phyloP scores from a whole-genome alignment of 176 grass and related monocot genomes.

The Juncus inflexus region DNA sequence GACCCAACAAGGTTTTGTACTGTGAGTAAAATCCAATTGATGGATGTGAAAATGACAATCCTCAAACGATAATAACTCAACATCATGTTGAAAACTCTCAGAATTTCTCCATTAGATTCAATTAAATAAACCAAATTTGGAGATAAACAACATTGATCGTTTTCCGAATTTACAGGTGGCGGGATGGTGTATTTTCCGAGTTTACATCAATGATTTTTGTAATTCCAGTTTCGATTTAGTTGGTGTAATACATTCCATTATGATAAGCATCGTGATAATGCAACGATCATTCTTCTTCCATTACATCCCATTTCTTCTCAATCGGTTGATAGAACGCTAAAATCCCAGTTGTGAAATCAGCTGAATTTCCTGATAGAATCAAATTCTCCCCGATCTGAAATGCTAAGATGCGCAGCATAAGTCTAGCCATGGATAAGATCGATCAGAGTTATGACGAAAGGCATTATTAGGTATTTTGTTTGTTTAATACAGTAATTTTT shows the following conservation, averaged over 20 bases:
- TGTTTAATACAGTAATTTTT: too few relatives aligned
- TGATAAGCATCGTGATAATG: slow-evolving; percentile 16
- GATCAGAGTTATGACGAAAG: too few relatives aligned
- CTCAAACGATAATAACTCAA: background rate
- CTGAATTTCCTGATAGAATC: slow-evolving; percentile 7
- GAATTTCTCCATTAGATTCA: slow-evolving; percentile 12
- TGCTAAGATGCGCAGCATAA: too few relatives aligned
- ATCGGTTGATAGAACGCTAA: slow-evolving; percentile 13
- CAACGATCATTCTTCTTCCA: slow-evolving; percentile 24
- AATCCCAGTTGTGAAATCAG: slow-evolving; percentile 22
- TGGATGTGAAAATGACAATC: slow-evolving; percentile 16
- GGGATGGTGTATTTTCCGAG: background rate
- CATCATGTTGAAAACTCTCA: slow-evolving; percentile 14
- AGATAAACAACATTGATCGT: background rate
- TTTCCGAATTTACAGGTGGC: slow-evolving; percentile 3
- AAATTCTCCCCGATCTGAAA: background rate
- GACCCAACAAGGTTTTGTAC: slow-evolving; percentile 13
- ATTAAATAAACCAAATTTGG: background rate
- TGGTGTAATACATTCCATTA: slow-evolving; percentile 7
- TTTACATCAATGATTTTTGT: slow-evolving; percentile 10
- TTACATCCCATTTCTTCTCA: slow-evolving; percentile 19
- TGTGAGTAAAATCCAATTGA: background rate
- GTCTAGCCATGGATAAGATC: too few relatives aligned
- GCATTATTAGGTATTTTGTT: too few relatives aligned
- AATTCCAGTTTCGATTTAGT: slow-evolving; percentile 10